These are phyloP conservation scores for Raffaelea albimanens DNA, from an alignment of 2,329 filamentous ascomycete genomes.

Conservation along the genomic window DNA sequence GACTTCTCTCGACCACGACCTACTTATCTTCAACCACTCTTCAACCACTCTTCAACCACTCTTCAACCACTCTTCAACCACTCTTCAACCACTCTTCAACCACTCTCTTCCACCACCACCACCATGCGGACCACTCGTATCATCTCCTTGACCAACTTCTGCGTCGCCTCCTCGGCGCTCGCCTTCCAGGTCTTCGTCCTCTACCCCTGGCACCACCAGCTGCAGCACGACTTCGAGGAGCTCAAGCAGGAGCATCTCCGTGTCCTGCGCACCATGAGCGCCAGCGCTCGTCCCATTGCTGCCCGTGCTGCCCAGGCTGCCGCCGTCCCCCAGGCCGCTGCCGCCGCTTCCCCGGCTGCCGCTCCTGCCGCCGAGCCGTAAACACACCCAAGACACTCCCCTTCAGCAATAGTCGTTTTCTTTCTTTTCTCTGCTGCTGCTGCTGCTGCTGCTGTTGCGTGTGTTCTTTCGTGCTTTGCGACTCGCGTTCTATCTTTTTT, in stretches of 20 bases:
- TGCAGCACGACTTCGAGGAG: slow-evolving; percentile 51
- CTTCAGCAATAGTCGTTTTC: not conserved
- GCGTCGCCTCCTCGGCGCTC: slow-evolving; percentile 55
- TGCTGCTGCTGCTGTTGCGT: not conserved
- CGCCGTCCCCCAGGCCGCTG: not conserved
- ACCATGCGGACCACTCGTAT: slow-evolving; percentile 27
- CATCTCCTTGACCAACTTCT: slow-evolving; percentile 55
- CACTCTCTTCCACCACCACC: not conserved
- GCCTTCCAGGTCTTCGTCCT: slow-evolving; percentile 60
- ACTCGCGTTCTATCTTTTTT: no score
- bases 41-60: no score
- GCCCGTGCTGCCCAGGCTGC: not conserved
- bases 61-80: no score
- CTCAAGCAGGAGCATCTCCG: slow-evolving; percentile 48
- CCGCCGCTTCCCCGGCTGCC: not conserved
- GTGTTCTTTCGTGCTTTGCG: not conserved
- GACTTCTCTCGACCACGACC: no score
- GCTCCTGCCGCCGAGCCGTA: no score
- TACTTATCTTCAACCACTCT: no score
- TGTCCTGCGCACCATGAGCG: slow-evolving; percentile 21
- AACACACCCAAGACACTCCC: not conserved
- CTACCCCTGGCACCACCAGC: slow-evolving; percentile 60
- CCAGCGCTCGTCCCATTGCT: not conserved
- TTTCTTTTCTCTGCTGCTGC: not conserved
- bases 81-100: no score